phyloP scores from a whole-genome alignment of 2,329 filamentous ascomycete species.

The Hypoxylon sp. region DNA sequence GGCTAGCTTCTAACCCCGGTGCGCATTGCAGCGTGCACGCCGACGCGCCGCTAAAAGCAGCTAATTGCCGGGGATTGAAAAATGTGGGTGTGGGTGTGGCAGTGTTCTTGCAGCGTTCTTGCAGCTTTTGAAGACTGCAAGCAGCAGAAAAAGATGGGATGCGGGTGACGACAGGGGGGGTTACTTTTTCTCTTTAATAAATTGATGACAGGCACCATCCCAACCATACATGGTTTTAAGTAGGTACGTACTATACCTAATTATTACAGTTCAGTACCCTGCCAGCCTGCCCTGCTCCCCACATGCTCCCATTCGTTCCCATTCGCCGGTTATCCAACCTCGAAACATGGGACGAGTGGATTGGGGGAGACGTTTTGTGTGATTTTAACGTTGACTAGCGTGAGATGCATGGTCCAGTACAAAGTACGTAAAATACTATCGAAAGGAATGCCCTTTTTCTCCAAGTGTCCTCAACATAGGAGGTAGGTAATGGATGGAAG shows the following conservation, averaged over 20 bases:
- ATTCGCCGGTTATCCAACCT: slow-evolving; percentile 36
- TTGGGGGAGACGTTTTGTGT: slow-evolving; percentile 33
- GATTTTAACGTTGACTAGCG: slow-evolving; percentile 36
- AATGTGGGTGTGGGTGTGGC: slow-evolving; percentile 41
- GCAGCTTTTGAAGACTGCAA: slow-evolving; percentile 18
- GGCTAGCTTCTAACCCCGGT: slow-evolving; percentile 26
- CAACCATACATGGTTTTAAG: slow-evolving; percentile 1
- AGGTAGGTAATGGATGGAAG: background rate
- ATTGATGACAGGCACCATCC: slow-evolving; percentile 42
- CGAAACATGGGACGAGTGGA: slow-evolving; percentile 41
- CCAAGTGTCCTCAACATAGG: background rate
- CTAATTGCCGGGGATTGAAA: slow-evolving; percentile 44
- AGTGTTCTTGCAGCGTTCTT: slow-evolving; percentile 36
- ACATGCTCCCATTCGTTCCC: slow-evolving; percentile 45
- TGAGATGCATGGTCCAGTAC: slow-evolving; percentile 24
- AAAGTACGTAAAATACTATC: slow-evolving; percentile 1
- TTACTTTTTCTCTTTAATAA: slow-evolving; percentile 24
- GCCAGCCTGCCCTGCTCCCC: slow-evolving; percentile 27
- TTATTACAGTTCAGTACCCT: slow-evolving; percentile 27
- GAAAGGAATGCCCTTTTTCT: background rate
- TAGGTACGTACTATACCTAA: slow-evolving; percentile 22
- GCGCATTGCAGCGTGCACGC: slow-evolving; percentile 40
- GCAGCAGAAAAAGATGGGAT: slow-evolving; percentile 36
- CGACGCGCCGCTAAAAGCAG: slow-evolving; percentile 39
- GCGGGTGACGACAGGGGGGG: slow-evolving; percentile 37